Percentiles rank a stretch among this genome's conserved stretches.
Evolutionary conservation across 1,139 yeast genomes (phyloP).

Genomic region (Zygoascus sp.): DNA sequence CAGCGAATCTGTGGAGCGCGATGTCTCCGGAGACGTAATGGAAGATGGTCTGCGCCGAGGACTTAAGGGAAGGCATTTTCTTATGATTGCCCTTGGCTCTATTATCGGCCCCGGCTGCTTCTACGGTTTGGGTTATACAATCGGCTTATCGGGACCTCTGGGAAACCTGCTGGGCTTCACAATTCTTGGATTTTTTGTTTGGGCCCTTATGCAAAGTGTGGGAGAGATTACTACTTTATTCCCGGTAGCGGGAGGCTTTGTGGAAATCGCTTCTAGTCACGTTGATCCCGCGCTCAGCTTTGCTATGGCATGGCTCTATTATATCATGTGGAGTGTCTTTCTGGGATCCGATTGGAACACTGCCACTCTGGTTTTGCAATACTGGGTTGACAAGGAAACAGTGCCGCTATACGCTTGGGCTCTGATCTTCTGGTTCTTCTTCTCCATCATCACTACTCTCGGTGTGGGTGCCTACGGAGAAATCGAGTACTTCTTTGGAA

Average conservation of each 20-base stretch:
- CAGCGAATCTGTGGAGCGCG: neutral
- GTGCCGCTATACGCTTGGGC: slow-evolving; percentile 16
- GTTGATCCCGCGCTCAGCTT: slow-evolving; percentile 18
- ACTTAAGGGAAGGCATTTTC: slow-evolving; percentile 13
- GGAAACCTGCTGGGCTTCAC: slow-evolving; percentile 15
- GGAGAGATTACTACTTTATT: slow-evolving; percentile 15
- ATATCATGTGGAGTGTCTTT: slow-evolving; percentile 16
- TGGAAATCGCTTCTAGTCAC: slow-evolving; percentile 14
- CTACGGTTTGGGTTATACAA: slow-evolving; percentile 14
- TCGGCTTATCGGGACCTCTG: slow-evolving; percentile 14
- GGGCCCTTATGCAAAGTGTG: slow-evolving; percentile 17
- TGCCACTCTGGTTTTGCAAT: slow-evolving; percentile 15
- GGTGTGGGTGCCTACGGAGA: slow-evolving; percentile 17
- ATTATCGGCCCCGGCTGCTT: slow-evolving; percentile 15
- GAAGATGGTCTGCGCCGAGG: slow-evolving; percentile 13
- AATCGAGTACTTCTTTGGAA: slow-evolving; percentile 13
- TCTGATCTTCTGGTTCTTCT: slow-evolving; percentile 16
- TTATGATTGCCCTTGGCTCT: slow-evolving; percentile 15
- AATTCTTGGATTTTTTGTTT: slow-evolving; percentile 14
- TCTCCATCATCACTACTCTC: slow-evolving; percentile 15
- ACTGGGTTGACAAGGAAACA: slow-evolving; percentile 14
- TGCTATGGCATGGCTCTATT: slow-evolving; percentile 17
- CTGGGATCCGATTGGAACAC: slow-evolving; percentile 17
- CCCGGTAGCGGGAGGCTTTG: slow-evolving; percentile 15
- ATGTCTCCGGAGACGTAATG: neutral